Evolutionary conservation across 495 filamentous ascomycete species (phyloP).

Genomic region (Clavariopsis aquatica): DNA sequence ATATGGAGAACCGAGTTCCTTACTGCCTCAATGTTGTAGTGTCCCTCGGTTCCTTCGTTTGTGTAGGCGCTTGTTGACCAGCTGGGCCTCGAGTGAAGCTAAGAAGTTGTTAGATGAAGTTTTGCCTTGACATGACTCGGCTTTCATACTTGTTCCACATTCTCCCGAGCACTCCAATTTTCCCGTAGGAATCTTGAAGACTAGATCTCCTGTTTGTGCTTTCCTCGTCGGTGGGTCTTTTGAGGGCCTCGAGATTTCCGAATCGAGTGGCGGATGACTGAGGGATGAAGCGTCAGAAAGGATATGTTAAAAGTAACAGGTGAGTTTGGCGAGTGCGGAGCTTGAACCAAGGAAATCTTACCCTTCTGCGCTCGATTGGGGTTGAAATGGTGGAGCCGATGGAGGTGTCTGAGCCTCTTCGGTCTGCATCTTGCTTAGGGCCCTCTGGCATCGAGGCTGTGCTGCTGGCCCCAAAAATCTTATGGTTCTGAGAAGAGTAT

Average conservation of each 20-base stretch:
- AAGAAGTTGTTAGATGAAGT: slow-evolving; percentile 44
- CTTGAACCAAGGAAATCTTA: neutral
- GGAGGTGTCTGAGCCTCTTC: slow-evolving; percentile 28
- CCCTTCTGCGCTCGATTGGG: slow-evolving; percentile 28
- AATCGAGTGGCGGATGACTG: slow-evolving; percentile 31
- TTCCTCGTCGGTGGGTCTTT: slow-evolving; percentile 21
- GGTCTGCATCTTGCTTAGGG: slow-evolving; percentile 15
- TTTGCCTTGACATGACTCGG: slow-evolving; percentile 12
- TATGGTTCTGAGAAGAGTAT: slow-evolving; percentile 36
- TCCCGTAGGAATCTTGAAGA: slow-evolving; percentile 19
- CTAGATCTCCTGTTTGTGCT: slow-evolving; percentile 19
- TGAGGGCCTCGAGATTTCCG: slow-evolving; percentile 29
- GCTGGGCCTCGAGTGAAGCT: slow-evolving; percentile 30
- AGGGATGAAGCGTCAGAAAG: neutral
- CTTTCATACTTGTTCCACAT: slow-evolving; percentile 34
- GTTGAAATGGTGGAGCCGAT: slow-evolving; percentile 10
- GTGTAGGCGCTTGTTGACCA: neutral
- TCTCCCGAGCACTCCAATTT: slow-evolving; percentile 24
- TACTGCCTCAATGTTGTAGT: slow-evolving; percentile 30
- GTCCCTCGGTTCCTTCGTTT: slow-evolving; percentile 18
- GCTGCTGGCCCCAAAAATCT: slow-evolving; percentile 18
- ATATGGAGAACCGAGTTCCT: neutral
- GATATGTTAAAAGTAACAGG: neutral
- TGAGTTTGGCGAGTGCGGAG: neutral
- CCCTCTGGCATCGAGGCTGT: slow-evolving; percentile 24